A percentile compares a stretch with the other conserved stretches of the same genome.
phyloP scores from a whole-genome alignment of 2,329 filamentous ascomycete species.

The Beauveria australis region DNA sequence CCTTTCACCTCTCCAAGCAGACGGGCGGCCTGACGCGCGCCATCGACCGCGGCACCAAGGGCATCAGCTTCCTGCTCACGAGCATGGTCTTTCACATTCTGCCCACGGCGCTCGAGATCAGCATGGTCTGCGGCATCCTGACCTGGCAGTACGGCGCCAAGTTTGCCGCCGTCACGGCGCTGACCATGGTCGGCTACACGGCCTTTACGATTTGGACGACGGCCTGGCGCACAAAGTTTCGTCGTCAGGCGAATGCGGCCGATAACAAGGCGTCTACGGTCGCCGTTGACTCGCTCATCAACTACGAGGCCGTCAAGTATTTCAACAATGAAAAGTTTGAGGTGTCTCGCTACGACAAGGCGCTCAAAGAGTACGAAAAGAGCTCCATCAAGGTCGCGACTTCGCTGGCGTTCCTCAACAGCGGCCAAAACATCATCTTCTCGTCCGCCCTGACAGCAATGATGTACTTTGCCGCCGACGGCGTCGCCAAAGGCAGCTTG shows the following conservation, averaged over 20 bases:
- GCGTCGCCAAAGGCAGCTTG: conserved; percentile 70
- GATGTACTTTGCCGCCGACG: conserved; percentile 95
- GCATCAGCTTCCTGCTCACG: conserved; percentile 91
- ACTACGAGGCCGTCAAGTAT: conserved; percentile 98
- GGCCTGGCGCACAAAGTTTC: conserved; percentile 93
- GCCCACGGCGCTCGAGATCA: conserved; percentile 87
- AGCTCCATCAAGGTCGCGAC: conserved; percentile 96
- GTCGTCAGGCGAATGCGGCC: conserved; percentile 88
- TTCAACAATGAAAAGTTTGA: conserved; percentile 99
- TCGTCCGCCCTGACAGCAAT: conserved; percentile 87
- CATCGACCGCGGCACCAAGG: conserved; percentile 94
- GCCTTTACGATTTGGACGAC: conserved; percentile 97
- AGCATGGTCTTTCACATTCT: conserved; percentile 98
- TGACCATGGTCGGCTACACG: conserved; percentile 89
- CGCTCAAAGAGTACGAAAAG: conserved; percentile 77
- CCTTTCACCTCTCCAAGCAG: conserved; percentile 89
- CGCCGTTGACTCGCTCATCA: conserved; percentile 93
- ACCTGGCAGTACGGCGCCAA: conserved; percentile 91
- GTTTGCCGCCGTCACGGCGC: conserved; percentile 82
- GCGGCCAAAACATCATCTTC: conserved; percentile 94
- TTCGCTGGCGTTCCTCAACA: conserved; percentile 86
- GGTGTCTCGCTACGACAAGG: conserved; percentile 80
- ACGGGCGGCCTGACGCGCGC: conserved; percentile 90
- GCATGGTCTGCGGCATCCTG: conserved; percentile 90
- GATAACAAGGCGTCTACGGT: conserved; percentile 95